phyloP scores from a whole-genome alignment of 1,139 yeast genomes.

The Suhomyces wounanorum region DNA sequence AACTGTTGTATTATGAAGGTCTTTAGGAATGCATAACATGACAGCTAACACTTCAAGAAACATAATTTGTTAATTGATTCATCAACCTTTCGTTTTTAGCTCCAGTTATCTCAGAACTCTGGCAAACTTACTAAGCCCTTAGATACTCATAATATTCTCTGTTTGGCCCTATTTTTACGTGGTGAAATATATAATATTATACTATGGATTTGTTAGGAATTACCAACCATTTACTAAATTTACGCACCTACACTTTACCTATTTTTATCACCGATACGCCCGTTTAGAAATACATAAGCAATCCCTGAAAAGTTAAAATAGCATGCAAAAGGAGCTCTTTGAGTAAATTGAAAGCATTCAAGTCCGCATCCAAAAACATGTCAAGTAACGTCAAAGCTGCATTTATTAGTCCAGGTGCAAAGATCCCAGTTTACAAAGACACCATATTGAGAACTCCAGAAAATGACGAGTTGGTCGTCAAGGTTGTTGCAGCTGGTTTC shows the following conservation, averaged over 20 bases:
- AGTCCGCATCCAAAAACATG: background rate
- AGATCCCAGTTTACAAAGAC: conserved; percentile 9
- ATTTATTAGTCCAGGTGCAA: conserved; percentile 2
- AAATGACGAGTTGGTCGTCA: conserved; percentile 18
- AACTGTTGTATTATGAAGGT: too few species aligned
- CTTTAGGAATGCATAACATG: too few species aligned
- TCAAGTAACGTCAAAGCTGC: conserved; percentile 3
- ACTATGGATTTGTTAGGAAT: background rate
- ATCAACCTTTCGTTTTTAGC: too few species aligned
- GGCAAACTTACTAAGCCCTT: too few species aligned
- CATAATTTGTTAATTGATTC: too few species aligned
- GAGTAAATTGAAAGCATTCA: background rate
- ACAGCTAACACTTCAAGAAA: too few species aligned
- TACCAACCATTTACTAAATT: background rate
- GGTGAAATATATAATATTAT: background rate
- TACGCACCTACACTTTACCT: background rate
- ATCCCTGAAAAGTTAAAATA: background rate
- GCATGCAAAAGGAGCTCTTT: background rate
- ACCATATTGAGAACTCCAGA: conserved; percentile 11
- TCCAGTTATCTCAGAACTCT: too few species aligned
- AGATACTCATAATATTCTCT: too few species aligned
- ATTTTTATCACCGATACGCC: background rate
- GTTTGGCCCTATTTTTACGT: too few species aligned
- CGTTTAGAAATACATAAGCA: background rate
- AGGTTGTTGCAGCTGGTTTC: conserved; percentile 21